A percentile compares a stretch with the other conserved stretches of the same genome.
Conservation (phyloP, 2,329 filamentous ascomycete genomes). For the Teratosphaeria pseudoeucalypti region DNA sequence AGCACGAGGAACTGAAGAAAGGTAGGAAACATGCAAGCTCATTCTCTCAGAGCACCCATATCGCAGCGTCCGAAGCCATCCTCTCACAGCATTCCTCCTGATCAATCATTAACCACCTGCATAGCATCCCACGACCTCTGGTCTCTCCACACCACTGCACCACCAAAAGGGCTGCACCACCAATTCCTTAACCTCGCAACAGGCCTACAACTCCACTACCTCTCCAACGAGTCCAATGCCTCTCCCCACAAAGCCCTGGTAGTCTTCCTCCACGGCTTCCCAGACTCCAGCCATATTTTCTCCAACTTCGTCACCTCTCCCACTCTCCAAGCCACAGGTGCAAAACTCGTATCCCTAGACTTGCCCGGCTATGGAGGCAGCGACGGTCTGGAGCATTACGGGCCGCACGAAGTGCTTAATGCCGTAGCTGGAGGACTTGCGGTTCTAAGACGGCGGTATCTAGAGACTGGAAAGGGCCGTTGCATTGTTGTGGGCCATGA, state of each 20-base stretch:
- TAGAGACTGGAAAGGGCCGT: conserved; percentile 8
- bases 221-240: conserved; percentile 17
- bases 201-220: conserved; percentile 46
- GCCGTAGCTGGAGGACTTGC: conserved; percentile 44
- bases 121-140: conserved; percentile 44
- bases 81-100: not conserved
- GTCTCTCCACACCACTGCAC: conserved; percentile 24
- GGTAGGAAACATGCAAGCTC: not conserved
- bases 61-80: not conserved
- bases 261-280: conserved; percentile 49
- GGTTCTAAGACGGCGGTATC: conserved; percentile 38
- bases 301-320: conserved; percentile 35
- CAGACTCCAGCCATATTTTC: conserved; percentile 49
- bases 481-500: conserved; percentile 37
- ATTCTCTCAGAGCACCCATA: not conserved
- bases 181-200: conserved; percentile 40
- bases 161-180: conserved; percentile 34
- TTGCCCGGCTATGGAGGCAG: conserved; percentile 50
- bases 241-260: conserved; percentile 2
- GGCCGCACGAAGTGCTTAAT: conserved; percentile 43
- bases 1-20: not conserved
- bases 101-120: not conserved
- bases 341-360: conserved; percentile 45
- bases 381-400: conserved; percentile 41
- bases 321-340: conserved; percentile 24